A percentile compares a stretch with the other conserved stretches of the same genome.
Conservation (phyloP, 169 alveolate species). For the Cryptosporidium sp. region DNA sequence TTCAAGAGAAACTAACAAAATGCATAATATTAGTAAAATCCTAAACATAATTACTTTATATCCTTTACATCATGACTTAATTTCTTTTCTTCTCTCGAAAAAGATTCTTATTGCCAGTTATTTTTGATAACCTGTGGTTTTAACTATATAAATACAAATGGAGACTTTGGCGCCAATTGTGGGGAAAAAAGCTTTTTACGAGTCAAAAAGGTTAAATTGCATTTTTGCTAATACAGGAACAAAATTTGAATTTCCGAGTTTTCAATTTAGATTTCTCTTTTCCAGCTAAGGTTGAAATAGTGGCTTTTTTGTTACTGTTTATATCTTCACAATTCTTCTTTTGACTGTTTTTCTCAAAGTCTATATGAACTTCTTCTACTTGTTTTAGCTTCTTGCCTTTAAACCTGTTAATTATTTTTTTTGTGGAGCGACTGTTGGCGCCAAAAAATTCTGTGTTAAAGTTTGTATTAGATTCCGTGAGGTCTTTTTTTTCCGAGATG, state of each 20-base stretch:
- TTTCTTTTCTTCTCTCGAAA: neutral
- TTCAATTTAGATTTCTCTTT: neutral
- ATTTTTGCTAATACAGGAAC: neutral
- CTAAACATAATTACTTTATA: neutral
- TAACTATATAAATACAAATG: too few species aligned
- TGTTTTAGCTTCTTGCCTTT: neutral
- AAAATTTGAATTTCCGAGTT: neutral
- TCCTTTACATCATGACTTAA: neutral
- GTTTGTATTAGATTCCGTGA: neutral
- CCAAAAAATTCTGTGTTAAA: too few species aligned
- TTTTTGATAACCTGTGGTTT: too few species aligned
- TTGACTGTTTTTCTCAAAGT: too few species aligned
- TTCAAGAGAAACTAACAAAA: too few species aligned
- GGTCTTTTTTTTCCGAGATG: neutral
- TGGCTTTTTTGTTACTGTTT: too few species aligned
- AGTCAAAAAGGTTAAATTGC: neutral
- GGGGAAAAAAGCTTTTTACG: neutral
- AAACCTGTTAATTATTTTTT: too few species aligned
- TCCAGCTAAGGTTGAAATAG: too few species aligned
- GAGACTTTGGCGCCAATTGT: neutral
- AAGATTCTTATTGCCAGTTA: too few species aligned
- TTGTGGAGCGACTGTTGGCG: too few species aligned
- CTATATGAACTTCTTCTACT: too few species aligned
- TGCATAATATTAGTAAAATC: neutral
- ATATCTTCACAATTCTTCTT: too few species aligned